Percentiles rank a stretch among this genome's conserved stretches.
Conservation (phyloP, 2,329 filamentous ascomycete genomes). For the Nemania diffusa region DNA sequence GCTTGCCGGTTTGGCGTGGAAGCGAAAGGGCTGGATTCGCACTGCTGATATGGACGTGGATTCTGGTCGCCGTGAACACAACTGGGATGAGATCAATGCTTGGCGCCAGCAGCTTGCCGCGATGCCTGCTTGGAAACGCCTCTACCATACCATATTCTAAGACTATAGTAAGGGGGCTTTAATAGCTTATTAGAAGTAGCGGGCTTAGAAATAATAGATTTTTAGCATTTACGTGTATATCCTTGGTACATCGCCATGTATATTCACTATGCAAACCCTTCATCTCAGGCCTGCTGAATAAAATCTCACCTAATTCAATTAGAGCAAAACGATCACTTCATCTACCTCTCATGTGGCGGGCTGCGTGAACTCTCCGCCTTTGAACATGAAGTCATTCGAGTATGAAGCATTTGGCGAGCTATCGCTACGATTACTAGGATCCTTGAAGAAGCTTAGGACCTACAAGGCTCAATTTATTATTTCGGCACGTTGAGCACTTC, state of each 20-base stretch:
- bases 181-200: slow-evolving; percentile 34
- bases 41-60: slow-evolving; percentile 74
- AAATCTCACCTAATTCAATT: no score
- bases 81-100: slow-evolving; percentile 68
- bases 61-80: slow-evolving; percentile 68
- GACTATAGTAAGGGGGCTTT: slow-evolving; percentile 1
- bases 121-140: slow-evolving; percentile 58
- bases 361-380: no score
- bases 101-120: slow-evolving; percentile 57
- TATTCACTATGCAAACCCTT: background rate
- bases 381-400: no score
- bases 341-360: no score
- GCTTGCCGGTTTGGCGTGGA: slow-evolving; percentile 69
- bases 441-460: no score
- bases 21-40: slow-evolving; percentile 67
- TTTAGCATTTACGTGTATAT: slow-evolving; percentile 20
- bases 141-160: slow-evolving; percentile 49
- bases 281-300: background rate
- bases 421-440: no score
- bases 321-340: no score
- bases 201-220: slow-evolving; percentile 29
- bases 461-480: no score
- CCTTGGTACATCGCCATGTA: slow-evolving; percentile 2
- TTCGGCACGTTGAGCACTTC: no score
- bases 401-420: no score